phyloP scores from a whole-genome alignment of 2,329 filamentous ascomycete species.

The Dothideomycetes sp. region DNA sequence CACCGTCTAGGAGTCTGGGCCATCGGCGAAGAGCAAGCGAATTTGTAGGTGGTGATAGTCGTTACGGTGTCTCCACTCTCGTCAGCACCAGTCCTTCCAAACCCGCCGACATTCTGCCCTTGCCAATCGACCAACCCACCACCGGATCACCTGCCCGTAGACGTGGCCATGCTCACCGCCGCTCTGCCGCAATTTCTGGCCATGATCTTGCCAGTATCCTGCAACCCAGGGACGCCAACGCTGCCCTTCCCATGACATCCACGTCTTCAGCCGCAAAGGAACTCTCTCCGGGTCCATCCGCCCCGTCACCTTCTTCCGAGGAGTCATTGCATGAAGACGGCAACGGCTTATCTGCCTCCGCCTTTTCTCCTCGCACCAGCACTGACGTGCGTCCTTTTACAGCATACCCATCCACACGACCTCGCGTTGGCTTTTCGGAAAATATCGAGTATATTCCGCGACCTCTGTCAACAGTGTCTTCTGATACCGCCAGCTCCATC shows the following conservation, averaged over 20 bases:
- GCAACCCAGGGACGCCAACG: constrained; percentile 43
- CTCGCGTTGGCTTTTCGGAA: constrained; percentile 74
- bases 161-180: constrained; percentile 66
- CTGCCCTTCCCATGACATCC: background rate
- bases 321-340: constrained; percentile 3
- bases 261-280: background rate
- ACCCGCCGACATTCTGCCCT: constrained; percentile 46
- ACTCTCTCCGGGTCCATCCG: background rate
- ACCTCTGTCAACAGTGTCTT: constrained; percentile 74
- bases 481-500: constrained; percentile 67
- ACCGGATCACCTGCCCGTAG: constrained; percentile 42
- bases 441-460: constrained; percentile 73
- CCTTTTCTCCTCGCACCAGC: background rate
- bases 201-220: constrained; percentile 68
- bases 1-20: constrained; percentile 45
- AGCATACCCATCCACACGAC: constrained; percentile 37
- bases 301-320: constrained; percentile 4
- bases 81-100: constrained; percentile 63
- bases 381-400: background rate
- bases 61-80: constrained; percentile 39
- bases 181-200: constrained; percentile 71
- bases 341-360: no score
- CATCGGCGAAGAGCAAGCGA: constrained; percentile 75
- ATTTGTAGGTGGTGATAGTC: constrained; percentile 64
- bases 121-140: constrained; percentile 38